Evolutionary conservation across 768 basidiomycete species (phyloP).

Genomic region (Vararia minispora): DNA sequence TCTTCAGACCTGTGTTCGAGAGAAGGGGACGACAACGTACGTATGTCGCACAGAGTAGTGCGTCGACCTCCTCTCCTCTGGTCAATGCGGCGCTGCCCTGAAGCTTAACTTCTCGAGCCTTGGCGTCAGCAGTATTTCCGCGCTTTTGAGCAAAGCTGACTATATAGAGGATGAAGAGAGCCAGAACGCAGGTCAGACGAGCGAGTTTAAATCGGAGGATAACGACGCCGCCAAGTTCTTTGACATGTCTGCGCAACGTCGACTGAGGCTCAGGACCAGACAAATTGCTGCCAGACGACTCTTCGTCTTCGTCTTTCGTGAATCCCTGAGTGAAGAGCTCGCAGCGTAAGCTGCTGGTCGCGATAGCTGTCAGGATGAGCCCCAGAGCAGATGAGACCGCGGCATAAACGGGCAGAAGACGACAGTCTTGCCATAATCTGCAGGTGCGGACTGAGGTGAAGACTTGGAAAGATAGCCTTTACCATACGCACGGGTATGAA

Average conservation of each 20-base stretch:
- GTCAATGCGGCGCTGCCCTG: slow-evolving; percentile 22
- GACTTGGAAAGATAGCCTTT: no score
- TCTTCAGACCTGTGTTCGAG: background rate
- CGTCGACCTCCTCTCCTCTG: no score
- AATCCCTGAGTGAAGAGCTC: background rate
- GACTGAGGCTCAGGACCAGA: slow-evolving; percentile 7
- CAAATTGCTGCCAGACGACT: slow-evolving; percentile 8
- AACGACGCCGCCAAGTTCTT: slow-evolving; percentile 21
- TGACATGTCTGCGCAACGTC: slow-evolving; percentile 20
- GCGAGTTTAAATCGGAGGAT: slow-evolving; percentile 24
- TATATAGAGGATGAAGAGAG: slow-evolving; percentile 21
- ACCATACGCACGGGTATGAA: no score
- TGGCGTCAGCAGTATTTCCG: slow-evolving; percentile 14
- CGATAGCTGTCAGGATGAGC: background rate
- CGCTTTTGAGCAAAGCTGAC: slow-evolving; percentile 15
- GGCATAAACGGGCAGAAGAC: background rate
- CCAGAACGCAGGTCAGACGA: slow-evolving; percentile 22
- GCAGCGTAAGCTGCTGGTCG: no score
- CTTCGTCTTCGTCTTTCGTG: background rate
- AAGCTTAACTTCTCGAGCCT: slow-evolving; percentile 10
- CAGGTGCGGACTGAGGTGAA: no score
- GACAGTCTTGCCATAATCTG: slow-evolving; percentile 3
- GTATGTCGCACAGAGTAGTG: slow-evolving; percentile 22
- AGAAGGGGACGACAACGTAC: slow-evolving; percentile 5
- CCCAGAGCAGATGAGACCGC: background rate